phyloP scores from a whole-genome alignment of 306 rosid genomes.

The Leucaena leucocephala region DNA sequence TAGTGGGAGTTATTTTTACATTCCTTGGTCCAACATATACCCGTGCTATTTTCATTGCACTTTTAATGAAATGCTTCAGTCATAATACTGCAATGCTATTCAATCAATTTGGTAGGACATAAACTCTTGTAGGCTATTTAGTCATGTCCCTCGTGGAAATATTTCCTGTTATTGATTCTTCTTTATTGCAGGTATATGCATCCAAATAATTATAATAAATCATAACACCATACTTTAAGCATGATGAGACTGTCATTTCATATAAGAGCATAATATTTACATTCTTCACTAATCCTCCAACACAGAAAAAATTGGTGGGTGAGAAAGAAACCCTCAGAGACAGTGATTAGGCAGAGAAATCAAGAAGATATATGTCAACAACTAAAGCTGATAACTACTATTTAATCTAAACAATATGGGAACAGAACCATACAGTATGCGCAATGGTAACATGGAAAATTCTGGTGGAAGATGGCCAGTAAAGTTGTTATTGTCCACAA shows the following conservation, averaged over 20 bases:
- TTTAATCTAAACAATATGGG: conserved; percentile 29
- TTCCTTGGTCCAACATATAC: conserved; percentile 2
- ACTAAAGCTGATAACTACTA: conserved; percentile 9
- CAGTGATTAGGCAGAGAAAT: neutral
- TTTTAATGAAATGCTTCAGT: neutral
- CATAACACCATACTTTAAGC: neutral
- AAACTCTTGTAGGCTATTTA: neutral
- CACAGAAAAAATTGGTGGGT: neutral
- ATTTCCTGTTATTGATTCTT: neutral
- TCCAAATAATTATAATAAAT: neutral
- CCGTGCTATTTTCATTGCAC: neutral
- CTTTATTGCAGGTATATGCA: neutral
- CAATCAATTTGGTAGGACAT: neutral
- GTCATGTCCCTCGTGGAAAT: neutral
- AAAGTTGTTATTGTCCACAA: conserved; percentile 63
- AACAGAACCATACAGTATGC: conserved; percentile 53
- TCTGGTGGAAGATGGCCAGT: conserved; percentile 63
- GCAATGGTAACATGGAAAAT: conserved; percentile 46
- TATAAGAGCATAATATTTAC: conserved; percentile 13
- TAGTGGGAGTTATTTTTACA: neutral
- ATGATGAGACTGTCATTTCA: conserved; percentile 7
- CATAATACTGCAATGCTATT: neutral
- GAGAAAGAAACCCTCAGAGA: neutral
- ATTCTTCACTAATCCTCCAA: conserved; percentile 16
- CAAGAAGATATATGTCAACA: conserved; percentile 25